Base-by-base conservation (phyloP, 129 eudicot genomes). In the Pittosporum tobira region DNA sequence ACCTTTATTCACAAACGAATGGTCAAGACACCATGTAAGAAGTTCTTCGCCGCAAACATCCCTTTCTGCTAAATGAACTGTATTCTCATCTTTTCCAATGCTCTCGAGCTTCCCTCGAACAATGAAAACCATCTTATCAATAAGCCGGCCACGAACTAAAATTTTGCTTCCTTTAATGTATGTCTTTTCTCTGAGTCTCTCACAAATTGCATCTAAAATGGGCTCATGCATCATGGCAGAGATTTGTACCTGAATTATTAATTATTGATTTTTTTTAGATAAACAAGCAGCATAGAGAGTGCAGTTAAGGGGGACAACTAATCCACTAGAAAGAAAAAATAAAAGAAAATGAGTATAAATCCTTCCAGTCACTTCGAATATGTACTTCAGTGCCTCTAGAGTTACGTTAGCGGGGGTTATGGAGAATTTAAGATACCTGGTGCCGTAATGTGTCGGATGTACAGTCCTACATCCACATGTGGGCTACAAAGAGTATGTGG, bases 11-110 rank as follows among this genome's bases (percentile, higher is more conserved):
- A 74, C 64, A 45, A 76, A 73, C 54, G 94, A 84, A 66, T 68
- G 82, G 65, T 88, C 96, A 37, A 88, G 90, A 77, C 87, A 84
- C 90, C 94, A 84, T 19, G 38, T 78, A 29, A 88, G 89, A 55
- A 88, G 96, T 74, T 88, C 96, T 79, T 88, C 96, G 11, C 96
- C 96, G 59, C 90, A 84, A 59, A 68, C 87, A 66, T 79, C 89
- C 27, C 94, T 90, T 57, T 88, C 96, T 0, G 66, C 42, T 63
- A 84, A 63, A 13, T 80, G 74, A 40, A 60, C 71, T 28, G 0
- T 44, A 59, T 49, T 68, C 24, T 66, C 73, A 57, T 84, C 96
- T 63, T 79, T 76, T 30, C 82, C 96, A 5, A 62, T 51, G 70
- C 86, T 84, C 53, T 75, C 76, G 80, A 88, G 72, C 42, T 78